Evolutionary conservation across 768 basidiomycete species (phyloP).

Genomic region (Collybiopsis luxurians): DNA sequence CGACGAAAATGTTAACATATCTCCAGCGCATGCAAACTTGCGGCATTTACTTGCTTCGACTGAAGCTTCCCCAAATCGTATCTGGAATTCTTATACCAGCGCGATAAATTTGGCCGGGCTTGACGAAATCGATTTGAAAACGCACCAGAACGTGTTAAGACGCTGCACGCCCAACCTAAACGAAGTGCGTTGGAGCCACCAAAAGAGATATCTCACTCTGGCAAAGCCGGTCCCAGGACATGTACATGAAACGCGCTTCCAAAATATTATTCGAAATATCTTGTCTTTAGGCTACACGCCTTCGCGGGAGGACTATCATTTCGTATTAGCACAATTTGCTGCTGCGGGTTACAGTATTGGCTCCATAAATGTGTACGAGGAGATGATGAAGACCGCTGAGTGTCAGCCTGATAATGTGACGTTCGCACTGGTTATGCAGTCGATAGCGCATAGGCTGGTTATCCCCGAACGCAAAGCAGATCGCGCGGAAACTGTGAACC

Average conservation of each 20-base stretch:
- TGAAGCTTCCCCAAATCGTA: conserved; percentile 37
- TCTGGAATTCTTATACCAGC: conserved; percentile 66
- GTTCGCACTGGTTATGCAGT: conserved; percentile 62
- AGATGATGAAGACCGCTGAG: conserved; percentile 45
- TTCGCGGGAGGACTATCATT: conserved; percentile 69
- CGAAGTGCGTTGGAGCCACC: conserved; percentile 42
- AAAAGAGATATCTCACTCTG: conserved; percentile 37
- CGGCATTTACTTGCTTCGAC: neutral
- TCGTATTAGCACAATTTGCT: conserved; percentile 72
- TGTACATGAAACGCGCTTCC: conserved; percentile 64
- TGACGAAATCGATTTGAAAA: conserved; percentile 53
- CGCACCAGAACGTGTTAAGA: conserved; percentile 70
- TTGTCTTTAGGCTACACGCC: conserved; percentile 47
- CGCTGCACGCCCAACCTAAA: conserved; percentile 53
- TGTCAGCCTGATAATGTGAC: conserved; percentile 48
- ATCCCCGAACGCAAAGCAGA: conserved; percentile 47
- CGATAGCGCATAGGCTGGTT: conserved; percentile 64
- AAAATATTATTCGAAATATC: conserved; percentile 68
- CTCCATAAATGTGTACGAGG: conserved; percentile 56
- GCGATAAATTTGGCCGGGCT: conserved; percentile 47
- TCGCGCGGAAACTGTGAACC: conserved; percentile 32
- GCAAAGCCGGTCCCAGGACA: conserved; percentile 40
- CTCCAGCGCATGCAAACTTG: neutral
- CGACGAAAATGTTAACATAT: neutral
- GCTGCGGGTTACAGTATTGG: conserved; percentile 69